Base-by-base conservation (phyloP, 345 rosid species). In the Salix brachista region DNA sequence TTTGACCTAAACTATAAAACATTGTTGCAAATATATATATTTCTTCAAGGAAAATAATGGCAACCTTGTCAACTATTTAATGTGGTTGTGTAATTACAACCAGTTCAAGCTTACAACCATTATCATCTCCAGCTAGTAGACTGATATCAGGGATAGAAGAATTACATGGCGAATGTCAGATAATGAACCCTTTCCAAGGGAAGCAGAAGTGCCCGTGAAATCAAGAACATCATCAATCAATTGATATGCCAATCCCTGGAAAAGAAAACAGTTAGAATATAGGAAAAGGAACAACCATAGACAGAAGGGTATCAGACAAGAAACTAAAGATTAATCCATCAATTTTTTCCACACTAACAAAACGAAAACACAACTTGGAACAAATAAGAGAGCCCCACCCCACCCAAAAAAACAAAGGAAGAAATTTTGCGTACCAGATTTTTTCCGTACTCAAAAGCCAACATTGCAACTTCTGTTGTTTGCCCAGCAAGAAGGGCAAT, bases 171-270 rank as follows among this genome's bases (percentile, higher is more conserved):
- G 88, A 36, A 96, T 92, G 83, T 94, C 97, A 2, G 97, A 86
- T 39, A 92, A 86, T 67, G 99, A 87, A 76, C 97, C 99, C 88
- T 96, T 96, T 73, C 98, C 97, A 26, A 96, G 92, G 56, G 97
- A 94, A 58, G 98, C 85, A 28, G 97, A 88, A 36, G 99, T 96
- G 83, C 97, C 98, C 0, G 93, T 96, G 88, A 91, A 96, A 86
- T 94, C 97, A 41, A 96, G 98, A 76, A 96, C 90, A 28, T 92
- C 98, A 64, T 96, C 99, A 76, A 94, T 91, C 84, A 94, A 82
- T 75, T 96, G 97, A 85, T 83, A 96, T 25, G 99, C 92, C 87
- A 96, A 87, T 12, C 98, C 99, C 98, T 96, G 91, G 12, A 77
- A 75, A 70, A 56, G 19, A 56, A 56, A 64, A 70, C 42, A 42